Base-by-base conservation (phyloP, 495 filamentous ascomycete species). In the Aspergillus cavernicola region DNA sequence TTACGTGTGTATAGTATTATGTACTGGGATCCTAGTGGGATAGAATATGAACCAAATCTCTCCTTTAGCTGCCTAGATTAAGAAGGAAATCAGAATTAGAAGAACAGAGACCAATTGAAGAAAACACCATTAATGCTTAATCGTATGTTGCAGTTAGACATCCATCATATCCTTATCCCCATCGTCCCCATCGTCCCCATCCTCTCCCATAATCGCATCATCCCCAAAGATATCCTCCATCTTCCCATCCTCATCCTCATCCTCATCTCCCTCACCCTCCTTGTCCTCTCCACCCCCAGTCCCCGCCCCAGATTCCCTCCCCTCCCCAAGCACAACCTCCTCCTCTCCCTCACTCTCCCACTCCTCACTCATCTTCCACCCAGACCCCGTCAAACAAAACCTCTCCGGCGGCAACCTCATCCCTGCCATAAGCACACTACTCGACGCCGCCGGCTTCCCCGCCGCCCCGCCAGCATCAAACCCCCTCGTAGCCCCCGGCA, bases 371-470 rank as follows among this genome's bases (percentile, higher is more conserved):
- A 97, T 64, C 32, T 84, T 81, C 93, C 93, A 98, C 52, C 83
- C 83, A 15, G 81, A 76, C 0, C 93, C 93, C 23, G 86, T 95
- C 47, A 96, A 74, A 57, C 92, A 92, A 65, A 95, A 97, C 64
- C 89, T 77, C 82, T 98, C 93, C 50, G 86, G 86, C 32, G 93
- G 93, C 58, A 98, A 69, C 38, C 90, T 76, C 51, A 93, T 81
- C 12, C 93, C 93, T 71, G 82, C 74, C 66, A 77, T 73, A 26
- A 69, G 48, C 58, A 75, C 52, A 47, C 44, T 31, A 22, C 16
- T 47, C 32, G 29, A 36, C 8, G 44, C 44, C 3, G 31, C 31
- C 9, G 44, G 44, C 19, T 47, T 47, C 18, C 18, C 44, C 32
- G 44, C 31, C n/a, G 50, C 57, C 42, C 51, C 52, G 16, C 46